Evolutionary conservation across 805 yeast species (phyloP), one percentile per base, ranked within the genome.

Genomic region (Phaffomyces opuntiae): DNA sequence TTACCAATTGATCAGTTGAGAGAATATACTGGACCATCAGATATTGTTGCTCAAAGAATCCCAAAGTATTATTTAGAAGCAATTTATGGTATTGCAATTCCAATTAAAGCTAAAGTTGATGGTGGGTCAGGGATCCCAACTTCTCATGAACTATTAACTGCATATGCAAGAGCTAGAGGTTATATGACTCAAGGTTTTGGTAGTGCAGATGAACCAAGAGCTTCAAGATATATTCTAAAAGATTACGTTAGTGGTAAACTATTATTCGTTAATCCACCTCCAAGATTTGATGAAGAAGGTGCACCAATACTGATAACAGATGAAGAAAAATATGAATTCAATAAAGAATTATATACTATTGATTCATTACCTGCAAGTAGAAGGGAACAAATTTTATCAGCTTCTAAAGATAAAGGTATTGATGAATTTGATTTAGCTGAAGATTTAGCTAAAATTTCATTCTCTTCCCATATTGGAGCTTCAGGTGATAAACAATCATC

Each of bases 121-220:
- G 96, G 96, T 53, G 97, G 96, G 48, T 73, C 79, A 36, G 96
- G 96, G 21, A 69, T 77, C 33, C 96, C 97, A 32, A 87, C 96
- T 5, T 85, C 97, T 0, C 82, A 86, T 60, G 98, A 93, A 64
- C 65, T 93, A 36, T 73, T 93, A 48, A 85, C 80, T 40, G 95
- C 98, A 0, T 93, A 93, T 61, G 98, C 97, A 7, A 78, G 95
- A 68, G 93, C 97, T 4, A 80, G 99, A 67, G 99, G 99, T 57
- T 93, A 80, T 63, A 90, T 88, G 95, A 86, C 96, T 0, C 97
- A 95, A 64, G 95, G 95, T 60, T 90, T 87, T 61, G 98, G 98
- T 60, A 80, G 88, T 54, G 98, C 99, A 3, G 99, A 93, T 70
- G 95, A 89, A 63, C 81, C 95, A 38, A 77, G 99, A 65, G 96